phyloP scores from a whole-genome alignment of 768 basidiomycete species.

The Tephrocybe sp. region DNA sequence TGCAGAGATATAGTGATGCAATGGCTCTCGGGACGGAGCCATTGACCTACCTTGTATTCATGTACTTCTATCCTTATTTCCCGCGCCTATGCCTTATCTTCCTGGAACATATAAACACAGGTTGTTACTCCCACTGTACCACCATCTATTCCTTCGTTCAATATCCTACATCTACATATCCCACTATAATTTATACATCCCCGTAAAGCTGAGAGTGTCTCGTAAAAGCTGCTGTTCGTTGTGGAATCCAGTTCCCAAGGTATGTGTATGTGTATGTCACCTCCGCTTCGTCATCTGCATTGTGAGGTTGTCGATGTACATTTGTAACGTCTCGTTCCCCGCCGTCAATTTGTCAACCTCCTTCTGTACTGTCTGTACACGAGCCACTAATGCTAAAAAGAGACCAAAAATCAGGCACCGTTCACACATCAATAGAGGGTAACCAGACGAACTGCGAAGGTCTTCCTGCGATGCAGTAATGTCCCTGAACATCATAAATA shows the following conservation, averaged over 20 bases:
- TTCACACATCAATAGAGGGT: not conserved
- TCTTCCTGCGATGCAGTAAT: conserved; percentile 76
- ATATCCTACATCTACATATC: not conserved
- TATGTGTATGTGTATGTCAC: conserved; percentile 27
- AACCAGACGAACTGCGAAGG: conserved; percentile 56
- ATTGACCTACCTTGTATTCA: conserved; percentile 37
- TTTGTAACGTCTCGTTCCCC: conserved; percentile 80
- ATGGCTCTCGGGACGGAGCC: conserved; percentile 80
- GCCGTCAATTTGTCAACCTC: conserved; percentile 82
- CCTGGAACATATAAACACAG: not conserved
- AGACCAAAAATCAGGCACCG: too few relatives aligned
- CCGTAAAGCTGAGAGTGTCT: too few relatives aligned
- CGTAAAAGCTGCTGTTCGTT: too few relatives aligned
- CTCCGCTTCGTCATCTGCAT: conserved; percentile 83
- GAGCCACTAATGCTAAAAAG: conserved; percentile 58
- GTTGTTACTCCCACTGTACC: conserved; percentile 5
- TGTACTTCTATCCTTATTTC: conserved; percentile 6
- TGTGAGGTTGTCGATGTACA: conserved; percentile 89
- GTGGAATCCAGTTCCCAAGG: too few relatives aligned
- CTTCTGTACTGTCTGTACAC: conserved; percentile 68
- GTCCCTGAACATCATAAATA: conserved; percentile 49
- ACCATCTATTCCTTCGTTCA: not conserved
- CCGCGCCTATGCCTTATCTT: conserved; percentile 1
- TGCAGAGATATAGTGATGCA: conserved; percentile 81
- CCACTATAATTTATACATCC: conserved; percentile 5